These are phyloP conservation scores for Cicer arietinum DNA, from an alignment of 306 rosid genomes.

Conservation along the genomic window DNA sequence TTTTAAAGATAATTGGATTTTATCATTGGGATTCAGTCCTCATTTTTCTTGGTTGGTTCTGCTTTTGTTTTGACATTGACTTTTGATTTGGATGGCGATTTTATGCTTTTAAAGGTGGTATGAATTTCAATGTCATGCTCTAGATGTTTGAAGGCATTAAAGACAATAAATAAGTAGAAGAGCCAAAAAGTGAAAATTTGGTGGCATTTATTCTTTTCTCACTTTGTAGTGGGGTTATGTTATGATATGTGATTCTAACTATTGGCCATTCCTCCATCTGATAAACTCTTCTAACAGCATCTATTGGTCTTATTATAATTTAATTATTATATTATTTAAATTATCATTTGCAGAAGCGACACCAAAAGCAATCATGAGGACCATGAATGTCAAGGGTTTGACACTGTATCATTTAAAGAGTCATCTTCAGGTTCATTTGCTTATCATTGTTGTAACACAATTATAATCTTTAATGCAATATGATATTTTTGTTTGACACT, in stretches of 20 bases:
- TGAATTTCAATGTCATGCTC: neutral
- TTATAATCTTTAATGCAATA: conserved; percentile 17
- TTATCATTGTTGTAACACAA: neutral
- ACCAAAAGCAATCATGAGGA: conserved; percentile 97
- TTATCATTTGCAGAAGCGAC: conserved; percentile 85
- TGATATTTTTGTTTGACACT: conserved; percentile 3
- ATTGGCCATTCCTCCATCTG: conserved; percentile 4
- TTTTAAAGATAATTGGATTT: neutral
- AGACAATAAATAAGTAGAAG: neutral
- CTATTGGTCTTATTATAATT: conserved; percentile 1
- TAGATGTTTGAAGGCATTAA: conserved; percentile 12
- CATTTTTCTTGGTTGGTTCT: neutral
- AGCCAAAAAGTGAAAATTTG: neutral
- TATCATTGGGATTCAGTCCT: conserved; percentile 2
- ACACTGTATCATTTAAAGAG: conserved; percentile 97
- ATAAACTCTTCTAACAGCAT: neutral
- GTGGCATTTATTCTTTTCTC: neutral
- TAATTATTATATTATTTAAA: conserved; percentile 7
- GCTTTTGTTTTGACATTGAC: neutral
- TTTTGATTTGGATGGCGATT: neutral
- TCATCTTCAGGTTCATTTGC: conserved; percentile 80
- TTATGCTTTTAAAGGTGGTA: conserved; percentile 9
- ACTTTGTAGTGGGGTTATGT: conserved; percentile 11
- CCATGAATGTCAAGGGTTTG: conserved; percentile 97
- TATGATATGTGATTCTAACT: conserved; percentile 10